Conservation (phyloP, 805 yeast species). For the Schizosaccharomyces cryophilus region DNA sequence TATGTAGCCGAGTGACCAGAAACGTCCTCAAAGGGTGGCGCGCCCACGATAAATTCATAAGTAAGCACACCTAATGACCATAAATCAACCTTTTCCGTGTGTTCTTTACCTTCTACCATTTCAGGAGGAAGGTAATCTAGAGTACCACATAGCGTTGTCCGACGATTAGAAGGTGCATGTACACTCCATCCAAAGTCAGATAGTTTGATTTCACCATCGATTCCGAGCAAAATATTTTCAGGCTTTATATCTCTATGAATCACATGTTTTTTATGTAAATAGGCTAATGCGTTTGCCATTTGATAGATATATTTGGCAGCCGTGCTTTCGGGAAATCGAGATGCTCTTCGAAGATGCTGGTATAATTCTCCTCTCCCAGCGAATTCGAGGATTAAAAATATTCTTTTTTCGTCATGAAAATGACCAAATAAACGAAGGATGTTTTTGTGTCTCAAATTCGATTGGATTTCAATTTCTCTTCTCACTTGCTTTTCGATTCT, state of each 20-base stretch:
- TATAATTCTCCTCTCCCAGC: conserved; percentile 73
- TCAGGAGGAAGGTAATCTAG: conserved; percentile 88
- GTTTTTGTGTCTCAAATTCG: conserved; percentile 50
- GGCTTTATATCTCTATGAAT: conserved; percentile 90
- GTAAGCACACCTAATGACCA: conserved; percentile 84
- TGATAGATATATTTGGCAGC: conserved; percentile 36
- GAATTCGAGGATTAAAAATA: conserved; percentile 65
- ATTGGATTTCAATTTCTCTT: conserved; percentile 79
- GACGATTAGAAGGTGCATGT: conserved; percentile 27
- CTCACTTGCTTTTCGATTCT: conserved; percentile 67
- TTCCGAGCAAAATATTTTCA: conserved; percentile 62
- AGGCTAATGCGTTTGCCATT: conserved; percentile 53
- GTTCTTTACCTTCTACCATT: conserved; percentile 63
- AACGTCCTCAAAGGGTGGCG: conserved; percentile 77
- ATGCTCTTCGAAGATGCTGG: conserved; percentile 37
- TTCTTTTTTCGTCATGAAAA: conserved; percentile 58
- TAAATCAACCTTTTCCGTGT: conserved; percentile 55
- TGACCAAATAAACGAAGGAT: conserved; percentile 63
- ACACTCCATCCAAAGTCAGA: conserved; percentile 97
- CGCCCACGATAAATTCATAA: conserved; percentile 67
- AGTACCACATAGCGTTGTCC: conserved; percentile 84
- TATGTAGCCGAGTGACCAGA: conserved; percentile 49
- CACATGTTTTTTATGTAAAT: conserved; percentile 55
- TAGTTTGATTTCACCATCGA: conserved; percentile 52
- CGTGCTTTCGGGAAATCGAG: conserved; percentile 23